Evolutionary conservation across 306 rosid genomes (phyloP), one percentile per base, ranked within the genome.

Genomic region (Malus sieversii): DNA sequence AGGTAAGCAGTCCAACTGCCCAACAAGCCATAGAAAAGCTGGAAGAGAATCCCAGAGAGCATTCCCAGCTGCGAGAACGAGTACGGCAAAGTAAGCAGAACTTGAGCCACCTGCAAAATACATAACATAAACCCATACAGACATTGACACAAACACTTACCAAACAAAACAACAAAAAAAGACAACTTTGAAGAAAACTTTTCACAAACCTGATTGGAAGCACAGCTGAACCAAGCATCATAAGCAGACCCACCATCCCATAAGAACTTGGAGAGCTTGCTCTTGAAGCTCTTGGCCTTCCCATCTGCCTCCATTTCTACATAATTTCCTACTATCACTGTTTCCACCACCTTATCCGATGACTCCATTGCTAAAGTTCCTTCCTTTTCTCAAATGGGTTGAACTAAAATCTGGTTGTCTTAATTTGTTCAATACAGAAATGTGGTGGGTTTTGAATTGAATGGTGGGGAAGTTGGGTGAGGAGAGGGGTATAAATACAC

Each of bases 1-100:
- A 95, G 89, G 84, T 95, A 95, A 35, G 99, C 99, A 0, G 99
- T 95, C 99, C 99, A 95, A 88, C 99, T 89, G 7, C 99, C 99
- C n/a, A 95, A 11, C 29, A 95, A 33, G 58, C 99, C 89, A 23
- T 95, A 95, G 72, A 95, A 88, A 82, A 95, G 91, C 84, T 95
- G 98, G 65, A 95, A 92, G 29, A 92, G 89, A 44, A 92, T 85
- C 25, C 99, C 99, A 13, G 99, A 95, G 9, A 92, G 83, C 97
- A 92, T 86, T 40, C 99, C 99, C 67, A 95, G 91, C 73, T 95
- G 99, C 19, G 99, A 95, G 76, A 95, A 95, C 65, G 99, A 95
- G 81, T 95, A 95, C 51, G 99, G 99, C 77, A 95, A 77, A 8
- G 99, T 95, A 27, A 95, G 93, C 83, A 95, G 92, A 62, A 95